Conservation (phyloP, 495 filamentous ascomycete species). For the Penicillium macrosclerotiorum region DNA sequence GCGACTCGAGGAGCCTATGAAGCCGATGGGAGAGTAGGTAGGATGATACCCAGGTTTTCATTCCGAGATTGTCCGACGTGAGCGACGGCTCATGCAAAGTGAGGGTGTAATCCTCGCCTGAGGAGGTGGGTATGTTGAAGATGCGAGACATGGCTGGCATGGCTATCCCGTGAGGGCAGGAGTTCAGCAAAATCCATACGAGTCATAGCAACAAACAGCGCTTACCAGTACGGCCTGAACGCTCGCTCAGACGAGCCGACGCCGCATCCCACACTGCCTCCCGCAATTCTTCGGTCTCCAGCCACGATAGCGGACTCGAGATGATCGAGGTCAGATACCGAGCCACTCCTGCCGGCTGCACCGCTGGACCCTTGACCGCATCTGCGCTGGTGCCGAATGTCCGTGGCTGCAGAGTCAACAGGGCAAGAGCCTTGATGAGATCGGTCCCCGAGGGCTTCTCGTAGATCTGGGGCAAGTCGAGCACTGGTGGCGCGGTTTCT, state of each 20-base stretch:
- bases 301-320: slow-evolving; percentile 70
- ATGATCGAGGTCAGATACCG: slow-evolving; percentile 77
- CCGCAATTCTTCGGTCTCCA: slow-evolving; percentile 64
- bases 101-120: slow-evolving; percentile 61
- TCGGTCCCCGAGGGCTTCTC: slow-evolving; percentile 46
- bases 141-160: slow-evolving; percentile 75
- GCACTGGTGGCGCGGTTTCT: slow-evolving; percentile 36
- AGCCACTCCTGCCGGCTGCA: slow-evolving; percentile 41
- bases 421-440: slow-evolving; percentile 42
- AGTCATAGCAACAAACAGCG: neutral
- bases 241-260: slow-evolving; percentile 72
- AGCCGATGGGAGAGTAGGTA: slow-evolving; percentile 82
- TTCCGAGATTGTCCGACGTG: slow-evolving; percentile 81
- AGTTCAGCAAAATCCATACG: slow-evolving; percentile 16
- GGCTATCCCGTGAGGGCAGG: slow-evolving; percentile 37
- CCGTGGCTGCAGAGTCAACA: slow-evolving; percentile 44
- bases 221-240: slow-evolving; percentile 70
- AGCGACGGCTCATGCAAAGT: slow-evolving; percentile 81
- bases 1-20: slow-evolving; percentile 40
- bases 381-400: slow-evolving; percentile 32
- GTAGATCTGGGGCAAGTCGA: slow-evolving; percentile 55
- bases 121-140: slow-evolving; percentile 62
- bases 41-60: slow-evolving; percentile 90
- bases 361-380: slow-evolving; percentile 28
- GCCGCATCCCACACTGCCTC: slow-evolving; percentile 81